Base-by-base conservation (phyloP, 805 yeast species). In the Brettanomyces bruxellensis region DNA sequence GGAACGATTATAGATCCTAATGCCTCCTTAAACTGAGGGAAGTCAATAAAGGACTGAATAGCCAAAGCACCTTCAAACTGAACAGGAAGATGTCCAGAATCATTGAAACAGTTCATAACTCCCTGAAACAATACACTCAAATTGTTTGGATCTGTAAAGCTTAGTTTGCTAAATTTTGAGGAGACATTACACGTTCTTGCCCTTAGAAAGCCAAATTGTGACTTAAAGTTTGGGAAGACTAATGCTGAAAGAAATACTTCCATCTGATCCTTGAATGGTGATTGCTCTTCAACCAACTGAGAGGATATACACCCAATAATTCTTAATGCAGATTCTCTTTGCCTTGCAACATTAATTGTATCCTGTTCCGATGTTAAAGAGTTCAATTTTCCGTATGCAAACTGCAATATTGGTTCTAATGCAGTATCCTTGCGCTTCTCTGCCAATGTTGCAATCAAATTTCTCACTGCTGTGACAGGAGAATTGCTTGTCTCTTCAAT, bases 11-110 rank as follows among this genome's bases (percentile, higher is more conserved):
- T 78, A 3, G 74, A 59, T 1, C 86, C 72, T 28, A 93, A 64
- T 1, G 85, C 82, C 42, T 79, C 83, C 56, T 79, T 78, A 57
- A 90, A 87, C 42, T 75, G 76, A 1, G 77, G 78, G 41, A 79
- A 73, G 32, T 72, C 72, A 44, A 88, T 73, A 55, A 83, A 83
- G 1, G 90, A 79, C 67, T 90, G 96, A 44, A 91, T 69, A 0
- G 95, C 93, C 47, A 88, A 67, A 0, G 96, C 87, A 14, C 91
- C 89, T 57, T 87, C 86, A 42, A 91, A 73, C 60, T 81, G 84
- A 3, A 88, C 86, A 0, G 96, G 95, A 45, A 79, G 64, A 47
- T 84, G 67, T 34, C 72, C 65, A 37, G 65, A 62, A 45, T 80
- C 81, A 45, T 71, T 61, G 53, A 77, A 67, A 53, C 76, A 69